Conservation (phyloP, 2,329 filamentous ascomycete species). For the Fusarium dimerum region DNA sequence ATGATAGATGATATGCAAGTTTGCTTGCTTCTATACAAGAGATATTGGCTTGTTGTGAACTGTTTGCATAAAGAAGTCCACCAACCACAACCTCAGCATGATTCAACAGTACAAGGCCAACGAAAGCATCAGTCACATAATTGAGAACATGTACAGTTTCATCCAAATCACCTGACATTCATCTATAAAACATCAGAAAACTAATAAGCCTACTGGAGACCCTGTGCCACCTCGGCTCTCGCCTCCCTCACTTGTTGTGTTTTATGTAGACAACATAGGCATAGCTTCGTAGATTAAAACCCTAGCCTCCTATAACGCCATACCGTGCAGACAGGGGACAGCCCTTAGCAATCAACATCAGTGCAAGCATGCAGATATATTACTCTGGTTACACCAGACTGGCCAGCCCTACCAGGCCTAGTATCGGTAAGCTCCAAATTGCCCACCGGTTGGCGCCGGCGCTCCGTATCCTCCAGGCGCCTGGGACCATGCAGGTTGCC, state of each 20-base stretch:
- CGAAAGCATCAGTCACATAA: too few relatives aligned
- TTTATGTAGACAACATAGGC: background rate
- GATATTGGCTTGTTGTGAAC: too few relatives aligned
- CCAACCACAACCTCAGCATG: too few relatives aligned
- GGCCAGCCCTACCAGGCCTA: slow-evolving; percentile 11
- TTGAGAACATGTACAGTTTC: background rate
- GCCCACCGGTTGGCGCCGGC: slow-evolving; percentile 30
- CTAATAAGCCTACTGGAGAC: background rate
- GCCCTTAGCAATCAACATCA: slow-evolving; percentile 6
- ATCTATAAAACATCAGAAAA: background rate
- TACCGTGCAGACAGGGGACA: background rate
- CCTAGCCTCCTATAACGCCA: background rate
- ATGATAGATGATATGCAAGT: too few relatives aligned
- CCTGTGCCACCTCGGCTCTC: background rate
- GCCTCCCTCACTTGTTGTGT: background rate
- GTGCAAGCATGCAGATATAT: slow-evolving; percentile 6
- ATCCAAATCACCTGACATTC: background rate
- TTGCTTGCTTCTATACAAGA: too few relatives aligned
- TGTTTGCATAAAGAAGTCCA: too few relatives aligned
- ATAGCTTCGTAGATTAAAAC: background rate
- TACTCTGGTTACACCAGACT: background rate
- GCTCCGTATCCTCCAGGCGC: slow-evolving; percentile 33
- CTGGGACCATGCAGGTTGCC: slow-evolving; percentile 31
- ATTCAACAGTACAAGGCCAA: too few relatives aligned
- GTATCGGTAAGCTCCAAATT: slow-evolving; percentile 40